Evolutionary conservation across 495 filamentous ascomycete species (phyloP).

Genomic region (Hypomontagnella monticulosa): DNA sequence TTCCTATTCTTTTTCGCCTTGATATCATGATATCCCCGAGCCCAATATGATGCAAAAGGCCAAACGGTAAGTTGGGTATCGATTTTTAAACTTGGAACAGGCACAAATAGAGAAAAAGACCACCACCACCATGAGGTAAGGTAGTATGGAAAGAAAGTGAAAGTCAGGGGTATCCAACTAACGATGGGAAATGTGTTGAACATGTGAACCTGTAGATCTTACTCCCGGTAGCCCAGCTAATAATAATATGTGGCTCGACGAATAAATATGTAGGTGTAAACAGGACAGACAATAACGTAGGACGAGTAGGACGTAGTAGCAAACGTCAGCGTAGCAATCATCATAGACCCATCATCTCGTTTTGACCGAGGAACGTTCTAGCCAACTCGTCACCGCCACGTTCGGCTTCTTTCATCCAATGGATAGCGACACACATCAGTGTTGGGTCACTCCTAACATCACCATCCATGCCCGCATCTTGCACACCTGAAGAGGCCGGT

Average conservation of each 20-base stretch:
- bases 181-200: constrained; percentile 34
- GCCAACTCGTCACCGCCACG: constrained; percentile 89
- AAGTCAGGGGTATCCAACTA: constrained; percentile 32
- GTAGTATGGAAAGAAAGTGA: constrained; percentile 16
- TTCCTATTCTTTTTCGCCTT: constrained; percentile 37
- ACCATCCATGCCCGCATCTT: constrained; percentile 49
- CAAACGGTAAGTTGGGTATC: constrained; percentile 34
- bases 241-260: constrained; percentile 5
- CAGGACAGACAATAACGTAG: constrained; percentile 36
- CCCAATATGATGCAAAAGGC: constrained; percentile 26
- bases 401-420: constrained; percentile 97
- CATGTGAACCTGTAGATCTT: constrained; percentile 30
- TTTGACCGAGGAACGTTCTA: constrained; percentile 81
- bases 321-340: constrained; percentile 38
- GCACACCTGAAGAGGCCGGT: constrained; percentile 40
- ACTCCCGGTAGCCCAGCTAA: constrained; percentile 27
- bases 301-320: constrained; percentile 25
- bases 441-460: constrained; percentile 81
- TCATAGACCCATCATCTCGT: constrained; percentile 50
- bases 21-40: constrained; percentile 23
- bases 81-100: constrained; percentile 35
- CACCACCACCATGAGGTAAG: constrained; percentile 10
- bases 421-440: constrained; percentile 94
- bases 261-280: constrained; percentile 30
- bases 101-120: constrained; percentile 21